Evolutionary conservation across 306 rosid species (phyloP).

Genomic region (Vicia villosa): DNA sequence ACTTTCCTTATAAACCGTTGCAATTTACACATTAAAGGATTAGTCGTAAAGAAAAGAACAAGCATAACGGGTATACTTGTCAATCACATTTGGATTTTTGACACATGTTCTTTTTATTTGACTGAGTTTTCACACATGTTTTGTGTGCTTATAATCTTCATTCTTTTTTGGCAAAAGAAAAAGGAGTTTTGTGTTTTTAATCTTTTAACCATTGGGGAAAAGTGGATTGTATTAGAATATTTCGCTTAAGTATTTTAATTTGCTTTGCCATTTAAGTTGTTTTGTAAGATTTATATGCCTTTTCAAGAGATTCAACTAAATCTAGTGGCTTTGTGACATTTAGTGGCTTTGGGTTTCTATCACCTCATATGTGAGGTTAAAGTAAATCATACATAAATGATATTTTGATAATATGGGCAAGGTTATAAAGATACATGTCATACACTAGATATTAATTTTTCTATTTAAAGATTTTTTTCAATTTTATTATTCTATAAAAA

Average conservation of each 20-base stretch:
- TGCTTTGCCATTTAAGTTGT: conserved; percentile 28
- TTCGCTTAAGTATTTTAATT: too few species aligned
- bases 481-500: too few species aligned
- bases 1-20: conserved; percentile 21
- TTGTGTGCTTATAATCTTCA: conserved; percentile 4
- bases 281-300: conserved; percentile 41
- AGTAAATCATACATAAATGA: background rate
- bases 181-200: background rate
- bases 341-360: conserved; percentile 36
- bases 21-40: conserved; percentile 21
- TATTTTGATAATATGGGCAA: too few species aligned
- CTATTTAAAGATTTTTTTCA: too few species aligned
- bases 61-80: conserved; percentile 31
- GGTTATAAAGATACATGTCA: too few species aligned
- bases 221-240: too few species aligned
- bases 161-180: background rate
- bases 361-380: conserved; percentile 19
- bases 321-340: too few species aligned
- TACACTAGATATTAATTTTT: too few species aligned
- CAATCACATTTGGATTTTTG: background rate
- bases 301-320: conserved; percentile 12
- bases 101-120: too few species aligned
- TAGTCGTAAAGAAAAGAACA: background rate
- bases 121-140: conserved; percentile 3
- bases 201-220: conserved; percentile 5